A percentile compares a stretch with the other conserved stretches of the same genome.
These are phyloP conservation scores for Penicillium sp. DNA, from an alignment of 2,329 filamentous ascomycete genomes.

Conservation along the genomic window DNA sequence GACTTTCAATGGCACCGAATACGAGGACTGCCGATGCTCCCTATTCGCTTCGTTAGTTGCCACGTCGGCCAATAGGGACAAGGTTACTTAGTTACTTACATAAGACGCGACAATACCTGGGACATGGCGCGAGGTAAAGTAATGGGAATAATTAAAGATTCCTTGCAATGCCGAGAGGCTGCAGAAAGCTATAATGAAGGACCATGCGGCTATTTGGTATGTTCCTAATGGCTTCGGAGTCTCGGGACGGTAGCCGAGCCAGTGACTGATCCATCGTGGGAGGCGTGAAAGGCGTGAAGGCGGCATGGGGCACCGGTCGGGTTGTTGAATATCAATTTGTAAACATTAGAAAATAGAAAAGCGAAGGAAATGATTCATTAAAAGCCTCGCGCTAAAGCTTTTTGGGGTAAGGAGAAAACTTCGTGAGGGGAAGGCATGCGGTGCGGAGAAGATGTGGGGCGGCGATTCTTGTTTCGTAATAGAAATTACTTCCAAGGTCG, in stretches of 20 bases:
- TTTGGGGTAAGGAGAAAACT: not conserved
- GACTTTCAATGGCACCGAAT: conserved; percentile 34
- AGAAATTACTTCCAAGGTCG: not conserved
- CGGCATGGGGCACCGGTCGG: conserved; percentile 10
- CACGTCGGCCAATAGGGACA: not conserved
- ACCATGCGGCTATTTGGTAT: conserved; percentile 28
- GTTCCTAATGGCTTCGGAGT: conserved; percentile 22
- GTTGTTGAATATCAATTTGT: not conserved
- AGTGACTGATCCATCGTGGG: conserved; percentile 28
- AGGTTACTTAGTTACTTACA: conserved; percentile 19
- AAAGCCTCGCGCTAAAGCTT: conserved; percentile 5
- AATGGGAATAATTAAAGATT: conserved; percentile 29
- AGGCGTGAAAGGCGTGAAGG: conserved; percentile 24
- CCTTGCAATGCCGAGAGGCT: conserved; percentile 26
- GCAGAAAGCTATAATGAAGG: conserved; percentile 28
- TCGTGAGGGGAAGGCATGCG: conserved; percentile 1
- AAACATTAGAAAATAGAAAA: not conserved
- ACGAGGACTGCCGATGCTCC: conserved; percentile 35
- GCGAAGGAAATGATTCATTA: not conserved
- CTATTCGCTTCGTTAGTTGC: conserved; percentile 6
- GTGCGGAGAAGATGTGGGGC: not conserved
- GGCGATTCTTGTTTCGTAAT: not conserved
- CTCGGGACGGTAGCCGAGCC: conserved; percentile 28
- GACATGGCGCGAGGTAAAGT: conserved; percentile 26
- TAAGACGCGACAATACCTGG: conserved; percentile 30